Evolutionary conservation across 1,284 basidiomycete species (phyloP), one percentile per base, ranked within the genome.

Genomic region (Cryptococcus sp.): DNA sequence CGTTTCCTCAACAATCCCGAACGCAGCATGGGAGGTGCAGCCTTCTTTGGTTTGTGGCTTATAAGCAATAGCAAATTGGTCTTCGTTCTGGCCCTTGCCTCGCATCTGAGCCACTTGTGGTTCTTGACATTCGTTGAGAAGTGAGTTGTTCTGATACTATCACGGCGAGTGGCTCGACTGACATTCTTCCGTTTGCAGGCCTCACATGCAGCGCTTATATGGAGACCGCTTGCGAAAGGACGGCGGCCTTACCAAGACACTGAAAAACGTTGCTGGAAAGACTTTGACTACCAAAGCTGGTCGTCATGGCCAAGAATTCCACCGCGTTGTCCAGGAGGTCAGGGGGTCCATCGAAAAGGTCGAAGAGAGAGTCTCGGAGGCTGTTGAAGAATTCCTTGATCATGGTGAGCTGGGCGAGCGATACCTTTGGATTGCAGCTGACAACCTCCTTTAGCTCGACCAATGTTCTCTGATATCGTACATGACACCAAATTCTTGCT

Each of bases 1-100:
- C 86, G 91, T 85, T 95, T 91, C 81, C 81, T 96, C 59, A 96
- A 99, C 80, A 96, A 98, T 73, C 95, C 95, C 0, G 95, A 99
- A 77, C 74, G 83, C 35, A 86, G 90, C 41, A 92, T 96, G 87
- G 93, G 93, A 25, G 93, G 93, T 1, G 92, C 93, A 0, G 90
- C 93, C 0, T 95, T 96, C 84, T 91, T 98, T 67, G 95, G 95
- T 15, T 81, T 98, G 17, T 88, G 90, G 3, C 82, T 98, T 54
- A 90, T 99, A 71, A 92, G 89, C 60, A 91, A 90, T 11, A 92
- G 88, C 73, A 92, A 90, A 71, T 83, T 93, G 17, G 91, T 95
- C 0, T 85, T 93, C 47, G 76, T 84, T 1, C 83, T 96, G n/a
- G 93, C 94, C 2, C 83, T 95, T 49, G 78, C 94, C 59, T 87